A percentile compares a stretch with the other conserved stretches of the same genome.
Conservation (phyloP, 371 early-diverging fungal species). For the Rhizopus stolonifer region DNA sequence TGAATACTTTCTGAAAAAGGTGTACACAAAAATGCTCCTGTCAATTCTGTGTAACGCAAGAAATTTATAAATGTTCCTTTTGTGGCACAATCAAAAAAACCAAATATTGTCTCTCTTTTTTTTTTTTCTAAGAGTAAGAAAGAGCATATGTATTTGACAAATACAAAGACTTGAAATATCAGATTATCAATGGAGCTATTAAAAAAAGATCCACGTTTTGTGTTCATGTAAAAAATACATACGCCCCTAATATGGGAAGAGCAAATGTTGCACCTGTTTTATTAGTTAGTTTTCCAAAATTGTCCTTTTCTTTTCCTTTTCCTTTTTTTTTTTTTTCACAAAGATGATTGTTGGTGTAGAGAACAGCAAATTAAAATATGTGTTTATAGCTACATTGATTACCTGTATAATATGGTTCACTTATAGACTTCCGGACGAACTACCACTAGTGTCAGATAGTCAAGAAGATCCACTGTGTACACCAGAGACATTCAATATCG, state of each 20-base stretch:
- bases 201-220: too few species aligned
- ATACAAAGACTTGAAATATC: too few species aligned
- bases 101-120: too few species aligned
- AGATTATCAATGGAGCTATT: too few species aligned
- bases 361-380: neutral
- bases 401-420: conserved; percentile 9
- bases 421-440: neutral
- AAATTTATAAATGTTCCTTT: too few species aligned
- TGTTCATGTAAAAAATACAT: neutral
- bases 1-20: too few species aligned
- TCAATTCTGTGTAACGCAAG: too few species aligned
- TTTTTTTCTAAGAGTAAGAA: too few species aligned
- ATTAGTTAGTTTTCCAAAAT: neutral
- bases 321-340: neutral
- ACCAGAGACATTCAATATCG: conserved; percentile 31
- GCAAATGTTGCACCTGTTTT: neutral
- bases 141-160: too few species aligned
- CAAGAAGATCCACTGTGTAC: conserved; percentile 22
- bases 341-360: neutral
- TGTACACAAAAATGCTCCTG: too few species aligned
- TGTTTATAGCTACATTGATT: conserved; percentile 2
- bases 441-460: neutral
- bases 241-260: neutral
- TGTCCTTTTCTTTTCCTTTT: neutral
- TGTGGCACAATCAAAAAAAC: too few species aligned